Conservation (phyloP, 495 filamentous ascomycete species). For the Penicillium coprophilum region DNA sequence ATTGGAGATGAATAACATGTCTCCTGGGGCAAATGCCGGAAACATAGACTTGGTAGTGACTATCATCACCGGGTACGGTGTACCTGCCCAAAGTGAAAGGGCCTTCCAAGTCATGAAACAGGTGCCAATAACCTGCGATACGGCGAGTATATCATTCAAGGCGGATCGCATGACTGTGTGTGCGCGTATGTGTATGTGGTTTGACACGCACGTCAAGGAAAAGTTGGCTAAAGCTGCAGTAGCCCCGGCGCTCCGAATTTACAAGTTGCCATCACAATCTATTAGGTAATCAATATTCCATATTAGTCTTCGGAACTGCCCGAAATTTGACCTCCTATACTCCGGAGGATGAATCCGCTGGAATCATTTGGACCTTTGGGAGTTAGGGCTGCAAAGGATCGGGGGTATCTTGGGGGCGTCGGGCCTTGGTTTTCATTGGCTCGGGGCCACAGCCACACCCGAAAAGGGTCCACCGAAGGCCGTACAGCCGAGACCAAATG, state of each 20-base stretch:
- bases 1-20: constrained; percentile 3
- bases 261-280: neutral
- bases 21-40: neutral
- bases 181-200: too few species aligned
- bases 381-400: too few species aligned
- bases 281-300: neutral
- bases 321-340: too few species aligned
- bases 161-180: neutral
- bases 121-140: neutral
- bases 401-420: too few species aligned
- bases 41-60: constrained; percentile 6
- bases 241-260: neutral
- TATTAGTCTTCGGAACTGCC: too few species aligned
- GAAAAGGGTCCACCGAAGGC: too few species aligned
- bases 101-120: constrained; percentile 3
- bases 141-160: neutral
- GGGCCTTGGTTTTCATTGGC: too few species aligned
- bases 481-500: too few species aligned
- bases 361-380: too few species aligned
- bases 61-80: constrained; percentile 3
- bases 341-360: too few species aligned
- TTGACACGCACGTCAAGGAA: neutral
- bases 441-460: too few species aligned
- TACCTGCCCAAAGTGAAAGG: neutral
- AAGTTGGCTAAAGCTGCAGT: neutral